A percentile compares a stretch with the other conserved stretches of the same genome.
Evolutionary conservation across 805 yeast species (phyloP).

Genomic region (Wickerhamiella bombiphila): DNA sequence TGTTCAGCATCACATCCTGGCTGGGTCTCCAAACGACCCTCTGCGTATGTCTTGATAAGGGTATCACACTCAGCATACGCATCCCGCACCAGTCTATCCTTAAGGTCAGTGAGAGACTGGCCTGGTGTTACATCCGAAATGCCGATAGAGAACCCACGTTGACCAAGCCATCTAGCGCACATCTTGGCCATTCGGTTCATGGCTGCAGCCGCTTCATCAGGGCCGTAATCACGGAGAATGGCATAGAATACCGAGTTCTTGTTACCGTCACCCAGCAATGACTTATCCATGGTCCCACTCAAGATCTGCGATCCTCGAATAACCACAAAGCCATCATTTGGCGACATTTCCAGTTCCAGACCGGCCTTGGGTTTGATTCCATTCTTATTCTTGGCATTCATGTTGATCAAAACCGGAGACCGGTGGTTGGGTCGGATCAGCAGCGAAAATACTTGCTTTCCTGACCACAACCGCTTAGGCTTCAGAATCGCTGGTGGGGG

Average conservation of each 20-base stretch:
- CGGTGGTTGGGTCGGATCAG: slow-evolving; percentile 66
- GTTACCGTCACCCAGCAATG: slow-evolving; percentile 93
- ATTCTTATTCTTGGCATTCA: slow-evolving; percentile 90
- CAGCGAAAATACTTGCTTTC: slow-evolving; percentile 85
- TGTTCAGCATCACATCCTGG: slow-evolving; percentile 99
- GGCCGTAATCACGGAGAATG: slow-evolving; percentile 90
- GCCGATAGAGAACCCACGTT: slow-evolving; percentile 94
- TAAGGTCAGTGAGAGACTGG: slow-evolving; percentile 50
- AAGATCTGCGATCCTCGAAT: slow-evolving; percentile 80
- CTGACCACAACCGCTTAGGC: slow-evolving; percentile 89
- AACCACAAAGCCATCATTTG: slow-evolving; percentile 87
- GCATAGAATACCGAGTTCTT: slow-evolving; percentile 94
- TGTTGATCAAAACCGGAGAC: slow-evolving; percentile 71
- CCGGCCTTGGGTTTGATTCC: slow-evolving; percentile 60
- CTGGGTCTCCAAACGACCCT: slow-evolving; percentile 89
- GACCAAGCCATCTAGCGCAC: slow-evolving; percentile 89
- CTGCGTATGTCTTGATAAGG: slow-evolving; percentile 58
- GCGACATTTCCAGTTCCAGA: slow-evolving; percentile 72
- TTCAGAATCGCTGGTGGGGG: slow-evolving; percentile 93
- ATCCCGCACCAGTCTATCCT: slow-evolving; percentile 76
- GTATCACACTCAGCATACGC: slow-evolving; percentile 90
- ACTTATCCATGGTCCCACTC: slow-evolving; percentile 94
- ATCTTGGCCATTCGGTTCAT: slow-evolving; percentile 99
- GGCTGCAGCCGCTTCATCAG: slow-evolving; percentile 85
- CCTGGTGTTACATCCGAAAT: slow-evolving; percentile 96